phyloP scores from a whole-genome alignment of 495 filamentous ascomycete genomes.

The Daldinia caldariorum region DNA sequence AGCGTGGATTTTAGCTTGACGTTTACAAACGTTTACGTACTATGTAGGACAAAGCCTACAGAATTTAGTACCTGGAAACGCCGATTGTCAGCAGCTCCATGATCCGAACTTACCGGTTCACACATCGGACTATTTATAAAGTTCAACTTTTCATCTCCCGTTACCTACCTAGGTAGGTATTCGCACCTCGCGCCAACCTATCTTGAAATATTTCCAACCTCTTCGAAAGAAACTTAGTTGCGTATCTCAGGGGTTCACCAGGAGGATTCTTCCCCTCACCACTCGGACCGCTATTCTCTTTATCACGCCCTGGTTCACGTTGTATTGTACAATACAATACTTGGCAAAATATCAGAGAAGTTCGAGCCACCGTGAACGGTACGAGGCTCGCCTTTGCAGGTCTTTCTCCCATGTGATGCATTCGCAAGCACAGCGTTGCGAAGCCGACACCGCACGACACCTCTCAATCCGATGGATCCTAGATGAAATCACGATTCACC shows the following conservation, averaged over 20 bases:
- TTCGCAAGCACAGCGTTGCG: conserved; percentile 25
- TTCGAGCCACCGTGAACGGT: conserved; percentile 17
- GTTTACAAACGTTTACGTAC: conserved; percentile 23
- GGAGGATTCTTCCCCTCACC: background rate
- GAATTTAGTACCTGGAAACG: background rate
- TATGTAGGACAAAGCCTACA: conserved; percentile 6
- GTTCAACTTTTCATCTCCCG: background rate
- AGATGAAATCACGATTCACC: conserved; percentile 38
- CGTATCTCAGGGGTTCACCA: conserved; percentile 6
- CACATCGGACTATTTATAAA: background rate
- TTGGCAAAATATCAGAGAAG: conserved; percentile 21
- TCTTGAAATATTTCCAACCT: background rate
- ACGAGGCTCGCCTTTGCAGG: conserved; percentile 14
- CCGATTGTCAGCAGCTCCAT: conserved; percentile 6
- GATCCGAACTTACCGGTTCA: conserved; percentile 35
- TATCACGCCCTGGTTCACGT: background rate
- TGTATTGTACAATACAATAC: too few relatives aligned
- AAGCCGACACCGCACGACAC: conserved; percentile 29
- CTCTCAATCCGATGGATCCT: conserved; percentile 19
- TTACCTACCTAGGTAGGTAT: too few relatives aligned
- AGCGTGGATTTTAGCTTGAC: conserved; percentile 11
- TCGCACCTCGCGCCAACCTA: background rate
- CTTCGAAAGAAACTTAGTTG: background rate
- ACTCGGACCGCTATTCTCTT: background rate
- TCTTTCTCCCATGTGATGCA: conserved; percentile 31